phyloP scores from a whole-genome alignment of 306 rosid genomes.

The Ceratonia siliqua region DNA sequence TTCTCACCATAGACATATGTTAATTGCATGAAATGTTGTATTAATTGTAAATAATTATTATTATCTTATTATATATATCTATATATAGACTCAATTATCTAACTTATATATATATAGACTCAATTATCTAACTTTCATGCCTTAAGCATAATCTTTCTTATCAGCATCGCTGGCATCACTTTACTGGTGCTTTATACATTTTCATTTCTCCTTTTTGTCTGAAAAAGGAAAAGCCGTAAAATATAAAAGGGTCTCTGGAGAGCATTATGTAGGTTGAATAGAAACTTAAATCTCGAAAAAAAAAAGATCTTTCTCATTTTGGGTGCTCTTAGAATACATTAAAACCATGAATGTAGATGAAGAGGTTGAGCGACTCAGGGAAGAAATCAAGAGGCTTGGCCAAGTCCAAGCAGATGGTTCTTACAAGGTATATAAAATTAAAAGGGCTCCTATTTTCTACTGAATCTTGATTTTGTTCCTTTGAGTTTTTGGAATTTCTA shows the following conservation, averaged over 20 bases:
- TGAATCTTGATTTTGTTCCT: not conserved
- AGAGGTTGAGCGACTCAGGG: constrained; percentile 75
- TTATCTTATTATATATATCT: too few relatives aligned
- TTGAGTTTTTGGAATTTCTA: not conserved
- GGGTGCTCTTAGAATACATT: constrained; percentile 30
- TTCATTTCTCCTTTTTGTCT: not conserved
- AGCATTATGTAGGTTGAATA: not conserved
- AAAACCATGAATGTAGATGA: constrained; percentile 88
- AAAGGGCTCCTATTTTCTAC: not conserved
- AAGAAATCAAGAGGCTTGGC: constrained; percentile 87
- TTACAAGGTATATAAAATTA: constrained; percentile 75
- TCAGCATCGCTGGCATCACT: not conserved
- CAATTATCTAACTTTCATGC: too few relatives aligned
- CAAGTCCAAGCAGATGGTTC: constrained; percentile 75
- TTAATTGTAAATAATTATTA: too few relatives aligned
- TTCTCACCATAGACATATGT: too few relatives aligned
- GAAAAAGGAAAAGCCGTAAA: not conserved
- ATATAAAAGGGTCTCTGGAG: too few relatives aligned
- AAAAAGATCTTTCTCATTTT: not conserved
- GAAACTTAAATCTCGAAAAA: not conserved
- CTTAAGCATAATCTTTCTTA: not conserved
- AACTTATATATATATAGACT: too few relatives aligned
- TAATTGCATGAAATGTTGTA: too few relatives aligned
- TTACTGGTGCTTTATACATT: not conserved
- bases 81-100: too few relatives aligned